Conservation (phyloP, 169 alveolate species). For the Perkinsus chesapeaki region DNA sequence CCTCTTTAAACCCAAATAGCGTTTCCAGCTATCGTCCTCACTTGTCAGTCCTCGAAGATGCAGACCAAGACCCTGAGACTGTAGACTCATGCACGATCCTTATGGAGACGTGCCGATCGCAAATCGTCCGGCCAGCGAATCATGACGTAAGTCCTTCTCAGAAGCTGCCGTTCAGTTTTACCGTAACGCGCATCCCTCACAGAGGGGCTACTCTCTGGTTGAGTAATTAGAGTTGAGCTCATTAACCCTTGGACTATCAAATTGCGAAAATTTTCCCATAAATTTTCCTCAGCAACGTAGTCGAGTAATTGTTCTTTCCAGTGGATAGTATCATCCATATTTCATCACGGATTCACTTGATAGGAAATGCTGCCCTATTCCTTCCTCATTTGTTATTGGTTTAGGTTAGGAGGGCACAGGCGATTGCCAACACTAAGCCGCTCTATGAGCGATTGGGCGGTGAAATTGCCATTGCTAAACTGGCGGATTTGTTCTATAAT, state of each 20-base stretch:
- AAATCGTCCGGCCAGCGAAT: neutral
- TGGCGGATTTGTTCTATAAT: neutral
- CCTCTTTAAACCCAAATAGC: neutral
- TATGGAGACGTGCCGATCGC: neutral
- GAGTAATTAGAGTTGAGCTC: too few relatives aligned
- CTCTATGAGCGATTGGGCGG: neutral
- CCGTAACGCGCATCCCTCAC: too few relatives aligned
- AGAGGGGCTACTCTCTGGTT: too few relatives aligned
- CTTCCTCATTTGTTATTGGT: too few relatives aligned
- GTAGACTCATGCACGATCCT: neutral
- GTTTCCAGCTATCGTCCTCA: neutral
- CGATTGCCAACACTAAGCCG: neutral
- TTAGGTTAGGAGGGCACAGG: neutral
- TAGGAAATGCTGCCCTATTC: too few relatives aligned
- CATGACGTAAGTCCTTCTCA: neutral
- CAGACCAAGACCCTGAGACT: neutral
- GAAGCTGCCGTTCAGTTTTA: too few relatives aligned
- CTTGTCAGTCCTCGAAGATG: neutral
- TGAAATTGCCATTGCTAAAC: neutral
- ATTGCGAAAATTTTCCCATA: too few relatives aligned
- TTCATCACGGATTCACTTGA: too few relatives aligned
- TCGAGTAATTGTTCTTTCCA: neutral
- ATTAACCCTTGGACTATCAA: too few relatives aligned
- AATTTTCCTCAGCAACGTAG: neutral
- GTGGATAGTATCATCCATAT: neutral